Evolutionary conservation across 805 yeast species (phyloP), one percentile per base, ranked within the genome.

Genomic region (Torulaspora microellipsoides): DNA sequence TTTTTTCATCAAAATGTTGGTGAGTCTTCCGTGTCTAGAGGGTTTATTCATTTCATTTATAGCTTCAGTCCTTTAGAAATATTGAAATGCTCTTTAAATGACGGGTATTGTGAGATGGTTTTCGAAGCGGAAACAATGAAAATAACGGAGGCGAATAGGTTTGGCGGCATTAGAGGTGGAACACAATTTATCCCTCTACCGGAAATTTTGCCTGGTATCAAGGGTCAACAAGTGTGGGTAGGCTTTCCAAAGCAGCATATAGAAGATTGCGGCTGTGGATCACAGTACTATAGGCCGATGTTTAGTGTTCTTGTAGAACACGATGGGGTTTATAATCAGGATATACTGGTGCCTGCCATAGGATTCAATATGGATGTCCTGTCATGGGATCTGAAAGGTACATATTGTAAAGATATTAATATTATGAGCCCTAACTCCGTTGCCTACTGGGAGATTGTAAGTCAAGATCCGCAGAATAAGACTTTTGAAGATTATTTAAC

Each of bases 401-500:
- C 46, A 3, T 27, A 27, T n/a, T 54, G 59, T 40, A 42, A 15
- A 20, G 39, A 33, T 8, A 28, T 32, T 11, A 54, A 51, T 41
- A 41, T 49, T 11, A 17, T 54, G 29, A 45, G 51, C 27, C 53
- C 55, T 9, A 53, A 49, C 30, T 42, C 54, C 1, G 51, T 51
- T 15, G 37, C 41, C 12, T 44, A 38, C 20, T 55, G 57, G 59
- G 51, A 48, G 20, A 42, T 53, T 9, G 40, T 44, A 7, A 32
- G 43, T 7, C 57, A 52, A 31, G 49, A 51, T 42, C 39, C 47
- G 8, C 40, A 31, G 23, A 47, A 50, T 4, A 41, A 45, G 28
- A 15, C 36, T 33, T 53, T 31, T 46, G 63, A 66, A 12, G 76
- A 71, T 52, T 59, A 65, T 39, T 49, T 71, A 67, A 68, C 65